Percentiles rank a stretch among this genome's conserved stretches.
Conservation (phyloP, 495 filamentous ascomycete species). For the Podospora appendiculata region DNA sequence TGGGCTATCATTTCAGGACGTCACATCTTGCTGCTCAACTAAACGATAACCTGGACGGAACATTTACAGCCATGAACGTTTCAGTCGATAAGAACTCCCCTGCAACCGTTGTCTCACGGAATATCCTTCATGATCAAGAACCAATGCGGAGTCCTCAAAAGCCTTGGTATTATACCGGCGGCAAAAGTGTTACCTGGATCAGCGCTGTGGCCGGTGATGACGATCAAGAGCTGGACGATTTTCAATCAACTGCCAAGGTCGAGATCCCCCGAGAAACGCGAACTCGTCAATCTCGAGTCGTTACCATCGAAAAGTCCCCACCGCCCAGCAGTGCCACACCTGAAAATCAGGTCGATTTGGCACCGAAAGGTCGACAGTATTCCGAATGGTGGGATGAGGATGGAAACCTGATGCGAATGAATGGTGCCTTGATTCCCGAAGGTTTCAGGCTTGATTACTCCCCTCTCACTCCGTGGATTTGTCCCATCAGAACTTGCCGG, state of each 20-base stretch:
- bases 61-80: constrained; percentile 3
- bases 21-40: constrained; percentile 1
- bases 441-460: constrained; percentile 7
- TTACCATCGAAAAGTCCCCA: no score
- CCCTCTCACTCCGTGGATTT: constrained; percentile 6
- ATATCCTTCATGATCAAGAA: not conserved
- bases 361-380: constrained; percentile 6
- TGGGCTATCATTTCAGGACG: constrained; percentile 15
- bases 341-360: not conserved
- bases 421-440: constrained; percentile 8
- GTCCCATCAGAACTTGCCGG: constrained; percentile 12
- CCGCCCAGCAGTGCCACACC: no score
- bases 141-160: not conserved
- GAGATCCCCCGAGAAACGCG: no score
- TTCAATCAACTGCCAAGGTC: no score
- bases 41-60: constrained; percentile 18
- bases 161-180: not conserved
- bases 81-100: no score
- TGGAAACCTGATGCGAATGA: not conserved
- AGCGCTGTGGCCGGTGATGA: not conserved
- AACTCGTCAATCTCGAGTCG: no score
- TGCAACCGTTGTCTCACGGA: no score
- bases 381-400: constrained; percentile 5
- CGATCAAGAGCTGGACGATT: no score
- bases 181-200: not conserved